Conservation (phyloP, 306 rosid genomes). For the Nissolia schottii region DNA sequence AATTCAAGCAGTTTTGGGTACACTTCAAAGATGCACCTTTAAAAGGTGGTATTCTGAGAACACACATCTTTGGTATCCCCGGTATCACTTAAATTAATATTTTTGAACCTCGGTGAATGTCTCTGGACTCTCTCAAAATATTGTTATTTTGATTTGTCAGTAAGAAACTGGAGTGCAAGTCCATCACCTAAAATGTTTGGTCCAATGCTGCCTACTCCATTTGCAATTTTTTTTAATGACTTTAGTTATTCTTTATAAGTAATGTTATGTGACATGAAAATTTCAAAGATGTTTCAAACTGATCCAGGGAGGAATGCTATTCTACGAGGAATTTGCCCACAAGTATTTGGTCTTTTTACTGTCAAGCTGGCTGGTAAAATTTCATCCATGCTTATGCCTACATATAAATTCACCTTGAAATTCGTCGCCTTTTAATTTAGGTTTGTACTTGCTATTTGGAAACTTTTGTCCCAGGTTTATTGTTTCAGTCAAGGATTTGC, state of each 20-base stretch:
- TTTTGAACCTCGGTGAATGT: neutral
- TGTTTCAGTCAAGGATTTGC: conserved; percentile 10
- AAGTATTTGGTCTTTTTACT: conserved; percentile 87
- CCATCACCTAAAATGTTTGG: neutral
- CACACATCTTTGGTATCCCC: neutral
- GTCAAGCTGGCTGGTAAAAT: conserved; percentile 88
- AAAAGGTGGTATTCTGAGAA: conserved; percentile 58
- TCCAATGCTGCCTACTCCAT: neutral
- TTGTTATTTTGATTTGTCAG: conserved; percentile 7
- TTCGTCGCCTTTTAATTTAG: neutral
- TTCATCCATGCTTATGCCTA: conserved; percentile 14
- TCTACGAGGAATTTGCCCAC: conserved; percentile 88
- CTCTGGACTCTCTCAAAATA: conserved; percentile 3
- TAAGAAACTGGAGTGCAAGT: conserved; percentile 9
- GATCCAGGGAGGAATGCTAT: conserved; percentile 92
- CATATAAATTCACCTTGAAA: neutral
- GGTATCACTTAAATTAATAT: conserved; percentile 10
- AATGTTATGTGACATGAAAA: conserved; percentile 22
- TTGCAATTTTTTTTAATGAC: neutral
- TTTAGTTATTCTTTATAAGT: conserved; percentile 20
- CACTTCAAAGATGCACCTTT: conserved; percentile 66
- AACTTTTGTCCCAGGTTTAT: neutral
- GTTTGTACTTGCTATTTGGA: neutral
- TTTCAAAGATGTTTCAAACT: conserved; percentile 24
- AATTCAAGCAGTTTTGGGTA: conserved; percentile 73